phyloP scores from a whole-genome alignment of 2,329 filamentous ascomycete genomes.

The Xylariomycetidae sp. region DNA sequence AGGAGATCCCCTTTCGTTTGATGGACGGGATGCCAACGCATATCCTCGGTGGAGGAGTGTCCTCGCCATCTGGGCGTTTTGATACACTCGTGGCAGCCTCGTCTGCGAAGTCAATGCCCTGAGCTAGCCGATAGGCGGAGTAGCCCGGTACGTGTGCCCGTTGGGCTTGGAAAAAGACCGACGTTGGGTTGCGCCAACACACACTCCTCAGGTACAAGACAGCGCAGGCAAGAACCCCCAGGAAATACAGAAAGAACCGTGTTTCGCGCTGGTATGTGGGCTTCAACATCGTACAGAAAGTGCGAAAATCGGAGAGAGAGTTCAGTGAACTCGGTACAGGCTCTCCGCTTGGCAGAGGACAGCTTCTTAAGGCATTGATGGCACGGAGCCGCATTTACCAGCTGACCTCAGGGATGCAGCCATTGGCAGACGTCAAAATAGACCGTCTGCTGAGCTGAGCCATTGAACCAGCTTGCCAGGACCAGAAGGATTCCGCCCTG shows the following conservation, averaged over 20 bases:
- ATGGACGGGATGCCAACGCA: conserved; percentile 17
- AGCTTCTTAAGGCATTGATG: no score
- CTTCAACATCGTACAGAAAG: no score
- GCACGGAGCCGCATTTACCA: no score
- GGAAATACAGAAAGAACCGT: background rate
- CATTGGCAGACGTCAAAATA: no score
- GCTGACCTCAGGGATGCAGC: no score
- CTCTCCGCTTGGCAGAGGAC: no score
- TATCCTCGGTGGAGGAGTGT: conserved; percentile 7
- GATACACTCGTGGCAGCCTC: background rate
- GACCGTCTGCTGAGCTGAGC: no score
- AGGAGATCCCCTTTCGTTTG: conserved; percentile 17
- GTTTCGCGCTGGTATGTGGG: no score
- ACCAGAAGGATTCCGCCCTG: no score
- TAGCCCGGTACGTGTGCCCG: background rate
- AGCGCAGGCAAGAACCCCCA: background rate
- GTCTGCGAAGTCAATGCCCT: background rate
- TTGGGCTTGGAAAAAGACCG: background rate
- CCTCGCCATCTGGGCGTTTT: background rate
- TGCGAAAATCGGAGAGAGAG: no score
- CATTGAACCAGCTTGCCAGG: no score
- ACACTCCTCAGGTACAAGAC: background rate
- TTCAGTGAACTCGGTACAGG: no score
- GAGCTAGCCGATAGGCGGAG: background rate
- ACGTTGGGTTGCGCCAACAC: conserved; percentile 1